Conservation (phyloP, 805 yeast species). For the Ogataea nonfermentans region DNA sequence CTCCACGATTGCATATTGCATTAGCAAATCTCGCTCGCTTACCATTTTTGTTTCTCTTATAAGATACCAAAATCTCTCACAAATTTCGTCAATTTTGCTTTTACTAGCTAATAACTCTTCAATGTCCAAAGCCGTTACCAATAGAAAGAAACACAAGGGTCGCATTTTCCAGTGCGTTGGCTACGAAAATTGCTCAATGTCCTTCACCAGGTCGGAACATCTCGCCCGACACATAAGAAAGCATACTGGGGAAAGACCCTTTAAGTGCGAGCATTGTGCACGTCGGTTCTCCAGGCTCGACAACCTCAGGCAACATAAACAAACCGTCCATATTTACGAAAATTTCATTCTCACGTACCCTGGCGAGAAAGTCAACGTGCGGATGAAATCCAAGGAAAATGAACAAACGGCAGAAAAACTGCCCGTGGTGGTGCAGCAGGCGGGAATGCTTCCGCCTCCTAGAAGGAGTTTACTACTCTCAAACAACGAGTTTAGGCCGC, state of each 20-base stretch:
- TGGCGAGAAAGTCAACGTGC: slow-evolving; percentile 32
- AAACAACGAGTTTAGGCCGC: slow-evolving; percentile 30
- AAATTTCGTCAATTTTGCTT: neutral
- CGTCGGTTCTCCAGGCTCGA: slow-evolving; percentile 81
- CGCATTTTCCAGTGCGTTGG: slow-evolving; percentile 83
- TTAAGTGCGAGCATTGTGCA: slow-evolving; percentile 78
- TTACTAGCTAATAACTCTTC: neutral
- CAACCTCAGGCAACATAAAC: slow-evolving; percentile 87
- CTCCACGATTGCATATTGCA: slow-evolving; percentile 7
- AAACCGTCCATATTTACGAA: slow-evolving; percentile 70
- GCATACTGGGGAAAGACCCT: slow-evolving; percentile 94
- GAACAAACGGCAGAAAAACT: slow-evolving; percentile 14
- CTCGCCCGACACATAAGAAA: slow-evolving; percentile 88
- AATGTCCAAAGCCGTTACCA: slow-evolving; percentile 8
- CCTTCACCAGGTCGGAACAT: slow-evolving; percentile 89
- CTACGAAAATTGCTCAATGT: slow-evolving; percentile 81
- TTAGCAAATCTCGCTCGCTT: slow-evolving; percentile 10
- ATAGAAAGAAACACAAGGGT: slow-evolving; percentile 47
- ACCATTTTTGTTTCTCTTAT: slow-evolving; percentile 5
- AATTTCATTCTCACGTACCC: slow-evolving; percentile 34
- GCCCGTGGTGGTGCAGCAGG: slow-evolving; percentile 24
- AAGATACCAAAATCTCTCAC: slow-evolving; percentile 2
- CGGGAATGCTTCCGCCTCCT: slow-evolving; percentile 33
- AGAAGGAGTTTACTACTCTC: slow-evolving; percentile 15
- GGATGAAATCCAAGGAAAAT: slow-evolving; percentile 23